These are phyloP conservation scores for Linanthus parryae DNA, from an alignment of 148 eudicot genomes.

Conservation along the genomic window DNA sequence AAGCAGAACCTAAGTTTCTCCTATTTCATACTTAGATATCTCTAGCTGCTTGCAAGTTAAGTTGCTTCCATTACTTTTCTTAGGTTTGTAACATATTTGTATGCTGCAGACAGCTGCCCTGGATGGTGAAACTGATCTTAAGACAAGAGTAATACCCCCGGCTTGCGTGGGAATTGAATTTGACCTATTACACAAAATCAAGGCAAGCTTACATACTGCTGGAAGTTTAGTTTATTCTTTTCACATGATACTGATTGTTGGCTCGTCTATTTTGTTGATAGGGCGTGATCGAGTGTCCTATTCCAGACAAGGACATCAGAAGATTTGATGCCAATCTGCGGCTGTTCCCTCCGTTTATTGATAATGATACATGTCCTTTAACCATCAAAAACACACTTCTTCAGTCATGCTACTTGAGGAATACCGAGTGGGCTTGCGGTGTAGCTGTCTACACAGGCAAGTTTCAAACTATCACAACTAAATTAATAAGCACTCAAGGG, in stretches of 20 bases:
- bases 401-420: slow-evolving; percentile 96
- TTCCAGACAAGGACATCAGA: slow-evolving; percentile 86
- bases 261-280: slow-evolving; percentile 21
- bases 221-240: slow-evolving; percentile 2
- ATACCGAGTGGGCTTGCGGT: slow-evolving; percentile 99
- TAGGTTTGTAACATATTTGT: too few species aligned
- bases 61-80: too few species aligned
- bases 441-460: slow-evolving; percentile 95
- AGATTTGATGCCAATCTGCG: slow-evolving; percentile 96
- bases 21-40: too few species aligned
- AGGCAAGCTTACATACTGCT: slow-evolving; percentile 36
- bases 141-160: slow-evolving; percentile 78
- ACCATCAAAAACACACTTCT: slow-evolving; percentile 93
- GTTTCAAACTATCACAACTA: slow-evolving; percentile 11
- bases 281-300: slow-evolving; percentile 96
- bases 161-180: slow-evolving; percentile 91
- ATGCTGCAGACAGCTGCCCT: slow-evolving; percentile 80
- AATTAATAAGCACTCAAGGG: too few species aligned
- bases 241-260: too few species aligned
- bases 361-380: slow-evolving; percentile 87
- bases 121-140: slow-evolving; percentile 98
- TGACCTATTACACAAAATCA: slow-evolving; percentile 86
- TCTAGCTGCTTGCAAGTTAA: too few species aligned
- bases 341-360: slow-evolving; percentile 94
- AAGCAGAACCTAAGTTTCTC: too few species aligned